Evolutionary conservation across 225 moss, liverwort and hornwort species (phyloP).

Genomic region (Bryum argenteum): DNA sequence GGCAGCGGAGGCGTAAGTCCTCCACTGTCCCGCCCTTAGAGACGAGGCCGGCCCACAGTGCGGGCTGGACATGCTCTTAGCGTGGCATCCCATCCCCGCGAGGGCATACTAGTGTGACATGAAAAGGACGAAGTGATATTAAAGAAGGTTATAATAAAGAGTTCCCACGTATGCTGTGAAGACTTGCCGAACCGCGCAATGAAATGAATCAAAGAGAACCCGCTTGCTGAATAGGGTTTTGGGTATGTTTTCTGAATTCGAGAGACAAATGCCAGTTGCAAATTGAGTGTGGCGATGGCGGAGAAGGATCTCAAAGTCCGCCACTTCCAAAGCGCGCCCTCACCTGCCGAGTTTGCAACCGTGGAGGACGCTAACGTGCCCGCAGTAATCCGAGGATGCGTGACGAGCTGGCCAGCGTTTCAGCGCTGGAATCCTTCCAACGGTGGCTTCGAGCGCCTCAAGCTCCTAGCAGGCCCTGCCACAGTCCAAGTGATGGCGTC

Average conservation of each 20-base stretch:
- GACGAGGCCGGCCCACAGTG: too few relatives aligned
- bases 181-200: too few relatives aligned
- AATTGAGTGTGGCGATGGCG: conserved; percentile 26
- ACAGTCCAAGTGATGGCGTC: conserved; percentile 82
- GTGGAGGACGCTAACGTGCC: conserved; percentile 53
- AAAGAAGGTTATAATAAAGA: too few relatives aligned
- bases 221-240: conserved; percentile 18
- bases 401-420: conserved; percentile 63
- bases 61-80: too few relatives aligned
- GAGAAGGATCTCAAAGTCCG: conserved; percentile 26
- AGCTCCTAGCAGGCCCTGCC: conserved; percentile 64
- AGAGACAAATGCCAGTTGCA: neutral
- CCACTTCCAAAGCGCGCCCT: conserved; percentile 29
- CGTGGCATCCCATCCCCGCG: too few relatives aligned
- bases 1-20: too few relatives aligned
- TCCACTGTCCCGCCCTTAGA: too few relatives aligned
- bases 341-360: conserved; percentile 36
- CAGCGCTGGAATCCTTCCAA: conserved; percentile 64
- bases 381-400: conserved; percentile 52
- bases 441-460: conserved; percentile 65
- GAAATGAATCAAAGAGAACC: too few relatives aligned
- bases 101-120: too few relatives aligned
- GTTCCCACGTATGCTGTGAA: too few relatives aligned
- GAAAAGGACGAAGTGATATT: too few relatives aligned
- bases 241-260: neutral